phyloP scores from a whole-genome alignment of 441 rosid species.

The Gossypium trilobum region DNA sequence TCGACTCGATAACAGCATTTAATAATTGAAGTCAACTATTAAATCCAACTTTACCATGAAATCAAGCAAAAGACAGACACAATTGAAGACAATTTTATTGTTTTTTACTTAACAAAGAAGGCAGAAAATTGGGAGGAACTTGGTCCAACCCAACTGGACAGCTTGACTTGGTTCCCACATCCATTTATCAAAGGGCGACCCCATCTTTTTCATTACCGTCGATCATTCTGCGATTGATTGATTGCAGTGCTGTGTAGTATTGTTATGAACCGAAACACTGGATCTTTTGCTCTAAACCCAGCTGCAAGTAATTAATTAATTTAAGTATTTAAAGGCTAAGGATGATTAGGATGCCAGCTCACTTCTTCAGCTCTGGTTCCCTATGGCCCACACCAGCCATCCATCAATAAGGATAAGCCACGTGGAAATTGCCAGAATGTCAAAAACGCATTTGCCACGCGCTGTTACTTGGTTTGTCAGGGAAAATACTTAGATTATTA shows the following conservation, averaged over 20 bases:
- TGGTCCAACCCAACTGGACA: neutral
- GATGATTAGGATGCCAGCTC: conserved; percentile 7
- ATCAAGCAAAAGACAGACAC: too few relatives aligned
- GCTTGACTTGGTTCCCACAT: neutral
- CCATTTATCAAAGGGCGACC: neutral
- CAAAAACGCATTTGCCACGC: neutral
- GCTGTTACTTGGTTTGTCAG: neutral
- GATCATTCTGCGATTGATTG: neutral
- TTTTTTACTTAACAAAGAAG: neutral
- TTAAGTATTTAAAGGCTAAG: neutral
- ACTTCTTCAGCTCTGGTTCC: neutral
- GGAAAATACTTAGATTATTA: neutral
- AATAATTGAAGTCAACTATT: neutral
- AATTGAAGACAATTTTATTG: neutral
- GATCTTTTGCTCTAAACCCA: neutral
- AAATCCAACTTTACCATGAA: neutral
- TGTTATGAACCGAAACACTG: neutral
- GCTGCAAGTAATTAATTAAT: neutral
- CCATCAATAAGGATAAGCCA: neutral
- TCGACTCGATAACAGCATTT: neutral
- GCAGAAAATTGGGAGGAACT: neutral
- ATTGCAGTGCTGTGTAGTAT: neutral
- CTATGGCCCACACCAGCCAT: neutral
- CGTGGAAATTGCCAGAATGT: neutral
- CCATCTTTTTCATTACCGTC: neutral